A percentile compares a stretch with the other conserved stretches of the same genome.
Evolutionary conservation across 805 yeast species (phyloP).

Genomic region (Osmozyma mogii): DNA sequence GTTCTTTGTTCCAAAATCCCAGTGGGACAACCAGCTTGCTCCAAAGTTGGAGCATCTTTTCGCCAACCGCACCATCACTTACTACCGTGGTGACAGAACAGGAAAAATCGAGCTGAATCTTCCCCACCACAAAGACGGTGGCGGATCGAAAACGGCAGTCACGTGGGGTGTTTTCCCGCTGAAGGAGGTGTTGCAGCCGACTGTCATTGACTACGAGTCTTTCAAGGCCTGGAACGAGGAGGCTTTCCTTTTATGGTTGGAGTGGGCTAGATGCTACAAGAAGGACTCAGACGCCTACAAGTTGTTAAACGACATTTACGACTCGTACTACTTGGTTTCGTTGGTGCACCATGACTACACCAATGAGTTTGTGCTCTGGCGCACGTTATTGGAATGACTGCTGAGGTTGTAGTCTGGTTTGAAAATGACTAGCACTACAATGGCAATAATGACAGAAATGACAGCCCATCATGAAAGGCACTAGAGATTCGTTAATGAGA

Average conservation of each 20-base stretch:
- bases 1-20: conserved; percentile 64
- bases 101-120: conserved; percentile 58
- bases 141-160: conserved; percentile 61
- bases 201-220: conserved; percentile 86
- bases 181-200: conserved; percentile 83
- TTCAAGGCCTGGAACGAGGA: conserved; percentile 96
- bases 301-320: conserved; percentile 53
- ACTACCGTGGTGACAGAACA: conserved; percentile 61
- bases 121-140: conserved; percentile 24
- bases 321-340: conserved; percentile 69
- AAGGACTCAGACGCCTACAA: conserved; percentile 46
- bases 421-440: too few relatives aligned
- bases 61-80: conserved; percentile 49
- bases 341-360: conserved; percentile 80
- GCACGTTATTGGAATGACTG: conserved; percentile 42
- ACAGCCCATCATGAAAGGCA: too few relatives aligned
- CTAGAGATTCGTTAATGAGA: too few relatives aligned
- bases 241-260: conserved; percentile 83
- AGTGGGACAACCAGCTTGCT: conserved; percentile 54
- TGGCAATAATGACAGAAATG: too few relatives aligned
- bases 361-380: conserved; percentile 73
- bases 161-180: conserved; percentile 98
- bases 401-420: too few relatives aligned
- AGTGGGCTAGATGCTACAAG: conserved; percentile 82
- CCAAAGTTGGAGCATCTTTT: conserved; percentile 38